phyloP scores from a whole-genome alignment of 805 yeast species.

The Suhomyces kilbournensis region DNA sequence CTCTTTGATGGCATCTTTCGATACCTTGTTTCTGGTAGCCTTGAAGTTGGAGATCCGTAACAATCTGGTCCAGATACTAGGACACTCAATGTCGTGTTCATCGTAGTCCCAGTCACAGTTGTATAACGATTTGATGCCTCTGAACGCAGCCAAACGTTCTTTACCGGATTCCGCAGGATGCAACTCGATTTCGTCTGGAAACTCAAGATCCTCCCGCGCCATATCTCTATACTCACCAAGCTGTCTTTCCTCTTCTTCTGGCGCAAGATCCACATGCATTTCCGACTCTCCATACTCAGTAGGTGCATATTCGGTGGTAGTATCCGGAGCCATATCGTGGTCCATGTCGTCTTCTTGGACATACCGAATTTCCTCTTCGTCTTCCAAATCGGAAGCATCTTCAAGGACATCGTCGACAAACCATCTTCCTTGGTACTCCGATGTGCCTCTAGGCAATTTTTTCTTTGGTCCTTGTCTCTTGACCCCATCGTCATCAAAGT shows the following conservation, averaged over 20 bases:
- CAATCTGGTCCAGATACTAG: constrained; percentile 74
- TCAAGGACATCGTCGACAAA: constrained; percentile 55
- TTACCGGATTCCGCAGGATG: constrained; percentile 72
- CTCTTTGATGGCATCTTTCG: constrained; percentile 54
- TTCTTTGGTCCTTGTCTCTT: constrained; percentile 15
- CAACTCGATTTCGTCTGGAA: constrained; percentile 93
- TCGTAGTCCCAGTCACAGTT: constrained; percentile 85
- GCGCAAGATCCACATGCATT: constrained; percentile 66
- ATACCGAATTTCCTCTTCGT: constrained; percentile 37
- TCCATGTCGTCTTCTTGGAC: constrained; percentile 25
- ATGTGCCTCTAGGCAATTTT: constrained; percentile 65
- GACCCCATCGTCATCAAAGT: constrained; percentile 35
- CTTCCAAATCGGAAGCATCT: constrained; percentile 44
- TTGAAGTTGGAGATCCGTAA: constrained; percentile 72
- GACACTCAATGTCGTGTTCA: constrained; percentile 73
- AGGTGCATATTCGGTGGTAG: constrained; percentile 37
- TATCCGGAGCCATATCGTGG: constrained; percentile 18
- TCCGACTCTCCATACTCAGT: constrained; percentile 47
- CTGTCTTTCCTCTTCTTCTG: constrained; percentile 83
- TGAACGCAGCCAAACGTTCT: constrained; percentile 70
- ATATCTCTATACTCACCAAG: constrained; percentile 61
- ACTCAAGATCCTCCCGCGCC: constrained; percentile 83
- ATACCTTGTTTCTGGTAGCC: constrained; percentile 66
- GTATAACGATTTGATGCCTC: constrained; percentile 83
- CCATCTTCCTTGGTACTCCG: constrained; percentile 79